A percentile compares a stretch with the other conserved stretches of the same genome.
phyloP scores from a whole-genome alignment of 371 early-diverging fungal species.

The Syncephalis fuscata region DNA sequence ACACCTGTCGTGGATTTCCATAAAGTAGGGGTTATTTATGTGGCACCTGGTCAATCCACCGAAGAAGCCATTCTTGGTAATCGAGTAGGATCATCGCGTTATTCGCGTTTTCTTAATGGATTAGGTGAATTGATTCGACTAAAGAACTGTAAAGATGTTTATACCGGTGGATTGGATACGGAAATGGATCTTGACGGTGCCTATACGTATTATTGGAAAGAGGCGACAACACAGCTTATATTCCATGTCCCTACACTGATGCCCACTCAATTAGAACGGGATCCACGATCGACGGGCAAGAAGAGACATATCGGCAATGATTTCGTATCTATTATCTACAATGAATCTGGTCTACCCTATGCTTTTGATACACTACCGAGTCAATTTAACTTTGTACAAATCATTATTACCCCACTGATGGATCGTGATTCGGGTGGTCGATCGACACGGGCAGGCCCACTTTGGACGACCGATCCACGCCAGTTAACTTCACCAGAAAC shows the following conservation, averaged over 20 bases:
- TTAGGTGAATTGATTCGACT: slow-evolving; percentile 61
- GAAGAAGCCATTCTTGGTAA: slow-evolving; percentile 79
- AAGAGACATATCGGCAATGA: slow-evolving; percentile 96
- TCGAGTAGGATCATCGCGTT: slow-evolving; percentile 66
- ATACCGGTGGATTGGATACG: slow-evolving; percentile 83
- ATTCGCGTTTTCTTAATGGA: slow-evolving; percentile 59
- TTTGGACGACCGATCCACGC: not conserved
- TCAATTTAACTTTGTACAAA: slow-evolving; percentile 88
- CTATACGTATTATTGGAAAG: slow-evolving; percentile 66
- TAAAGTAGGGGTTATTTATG: slow-evolving; percentile 88
- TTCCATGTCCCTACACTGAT: slow-evolving; percentile 90
- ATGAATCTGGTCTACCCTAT: slow-evolving; percentile 71
- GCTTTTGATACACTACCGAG: slow-evolving; percentile 79
- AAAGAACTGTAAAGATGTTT: slow-evolving; percentile 40
- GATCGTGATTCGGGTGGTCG: not conserved
- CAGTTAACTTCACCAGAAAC: not conserved
- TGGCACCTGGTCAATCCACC: slow-evolving; percentile 62
- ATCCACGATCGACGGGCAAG: slow-evolving; percentile 61
- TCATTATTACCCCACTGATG: slow-evolving; percentile 61
- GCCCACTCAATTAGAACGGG: slow-evolving; percentile 60
- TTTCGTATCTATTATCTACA: slow-evolving; percentile 82
- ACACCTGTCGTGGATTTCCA: slow-evolving; percentile 86
- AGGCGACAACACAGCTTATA: slow-evolving; percentile 72
- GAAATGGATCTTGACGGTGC: slow-evolving; percentile 72
- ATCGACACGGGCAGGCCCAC: not conserved